Conservation (phyloP, 768 basidiomycete species). For the Astraeus odoratus region DNA sequence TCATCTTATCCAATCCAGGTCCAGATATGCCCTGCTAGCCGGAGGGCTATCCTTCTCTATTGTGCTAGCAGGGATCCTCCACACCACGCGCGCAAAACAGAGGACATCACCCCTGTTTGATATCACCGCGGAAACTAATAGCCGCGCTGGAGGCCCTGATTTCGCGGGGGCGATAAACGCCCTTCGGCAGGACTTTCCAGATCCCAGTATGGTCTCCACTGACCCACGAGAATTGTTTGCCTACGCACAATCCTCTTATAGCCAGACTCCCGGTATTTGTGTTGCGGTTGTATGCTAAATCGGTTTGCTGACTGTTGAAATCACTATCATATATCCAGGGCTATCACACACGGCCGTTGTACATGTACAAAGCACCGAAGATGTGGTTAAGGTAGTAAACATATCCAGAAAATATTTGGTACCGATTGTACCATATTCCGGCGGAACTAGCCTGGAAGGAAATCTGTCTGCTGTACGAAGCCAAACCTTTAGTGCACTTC, state of each 20-base stretch:
- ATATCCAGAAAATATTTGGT: constrained; percentile 61
- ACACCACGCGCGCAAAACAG: neutral
- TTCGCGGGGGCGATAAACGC: constrained; percentile 43
- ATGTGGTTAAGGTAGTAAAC: constrained; percentile 72
- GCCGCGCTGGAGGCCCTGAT: constrained; percentile 12
- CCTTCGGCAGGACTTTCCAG: constrained; percentile 36
- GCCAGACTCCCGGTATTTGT: constrained; percentile 45
- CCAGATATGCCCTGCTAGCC: constrained; percentile 2
- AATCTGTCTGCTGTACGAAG: constrained; percentile 64
- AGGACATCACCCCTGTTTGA: neutral
- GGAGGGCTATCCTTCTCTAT: constrained; percentile 7
- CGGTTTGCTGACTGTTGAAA: neutral
- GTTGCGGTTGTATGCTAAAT: constrained; percentile 26
- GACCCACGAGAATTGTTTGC: constrained; percentile 41
- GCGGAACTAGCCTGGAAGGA: constrained; percentile 79
- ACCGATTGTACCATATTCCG: constrained; percentile 72
- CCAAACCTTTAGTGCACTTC: neutral
- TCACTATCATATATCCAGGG: constrained; percentile 1
- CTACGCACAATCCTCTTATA: constrained; percentile 61
- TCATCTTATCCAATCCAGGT: neutral
- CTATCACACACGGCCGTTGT: constrained; percentile 33
- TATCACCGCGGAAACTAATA: neutral
- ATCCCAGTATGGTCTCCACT: constrained; percentile 37
- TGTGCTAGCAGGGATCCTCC: neutral
- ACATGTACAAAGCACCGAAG: constrained; percentile 58